These are phyloP conservation scores for Leccinum pachyderme DNA, from an alignment of 1,284 basidiomycete species.

Conservation along the genomic window DNA sequence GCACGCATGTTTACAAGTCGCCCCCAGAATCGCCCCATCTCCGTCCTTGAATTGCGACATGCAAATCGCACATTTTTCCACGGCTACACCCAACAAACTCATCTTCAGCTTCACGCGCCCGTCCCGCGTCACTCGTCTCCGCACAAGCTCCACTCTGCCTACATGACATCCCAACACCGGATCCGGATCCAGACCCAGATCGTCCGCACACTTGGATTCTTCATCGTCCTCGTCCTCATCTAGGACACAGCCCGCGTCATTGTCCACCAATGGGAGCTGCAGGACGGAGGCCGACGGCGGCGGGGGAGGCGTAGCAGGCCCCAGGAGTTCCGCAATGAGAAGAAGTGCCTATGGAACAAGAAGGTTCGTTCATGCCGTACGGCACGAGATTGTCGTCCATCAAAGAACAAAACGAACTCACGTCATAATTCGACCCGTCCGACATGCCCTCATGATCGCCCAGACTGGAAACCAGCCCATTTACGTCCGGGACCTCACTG, in stretches of 20 bases:
- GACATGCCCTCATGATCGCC: slow-evolving; percentile 25
- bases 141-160: slow-evolving; percentile 62
- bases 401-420: slow-evolving; percentile 22
- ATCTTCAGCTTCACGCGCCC: slow-evolving; percentile 81
- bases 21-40: slow-evolving; percentile 57
- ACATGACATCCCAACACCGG: slow-evolving; percentile 41
- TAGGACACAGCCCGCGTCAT: neutral
- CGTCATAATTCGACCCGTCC: slow-evolving; percentile 34
- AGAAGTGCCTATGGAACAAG: slow-evolving; percentile 29
- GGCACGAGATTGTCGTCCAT: slow-evolving; percentile 22
- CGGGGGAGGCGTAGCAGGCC: slow-evolving; percentile 28
- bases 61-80: slow-evolving; percentile 82
- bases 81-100: slow-evolving; percentile 64
- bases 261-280: slow-evolving; percentile 5
- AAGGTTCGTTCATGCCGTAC: slow-evolving; percentile 22
- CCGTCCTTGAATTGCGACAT: slow-evolving; percentile 70
- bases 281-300: neutral
- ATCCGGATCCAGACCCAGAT: neutral
- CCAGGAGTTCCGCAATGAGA: slow-evolving; percentile 32
- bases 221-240: neutral
- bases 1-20: slow-evolving; percentile 68
- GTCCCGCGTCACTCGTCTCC: slow-evolving; percentile 62
- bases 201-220: neutral
- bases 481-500: slow-evolving; percentile 24
- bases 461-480: slow-evolving; percentile 25